These are phyloP conservation scores for Brasenia schreberi DNA, from an alignment of 164 flowering plant genomes.

Conservation along the genomic window DNA sequence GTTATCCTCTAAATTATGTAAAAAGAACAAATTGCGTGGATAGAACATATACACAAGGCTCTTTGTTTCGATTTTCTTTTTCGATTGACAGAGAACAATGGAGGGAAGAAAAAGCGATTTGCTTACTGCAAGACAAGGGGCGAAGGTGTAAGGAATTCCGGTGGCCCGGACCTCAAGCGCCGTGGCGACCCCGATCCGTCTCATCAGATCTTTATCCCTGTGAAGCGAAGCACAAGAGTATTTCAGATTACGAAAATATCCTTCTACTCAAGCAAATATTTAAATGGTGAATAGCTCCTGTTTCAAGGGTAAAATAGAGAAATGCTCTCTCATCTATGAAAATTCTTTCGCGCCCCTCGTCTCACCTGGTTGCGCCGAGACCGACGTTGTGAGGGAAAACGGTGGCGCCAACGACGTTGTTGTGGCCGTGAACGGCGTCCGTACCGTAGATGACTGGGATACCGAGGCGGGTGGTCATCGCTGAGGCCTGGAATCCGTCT, in stretches of 20 bases:
- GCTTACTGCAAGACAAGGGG: constrained; percentile 40
- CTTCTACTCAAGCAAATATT: neutral
- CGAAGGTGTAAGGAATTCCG: constrained; percentile 29
- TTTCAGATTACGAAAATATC: neutral
- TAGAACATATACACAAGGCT: no score
- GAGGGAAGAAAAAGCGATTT: no score
- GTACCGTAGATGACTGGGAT: constrained; percentile 21
- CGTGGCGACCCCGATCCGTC: constrained; percentile 32
- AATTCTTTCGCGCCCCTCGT: neutral
- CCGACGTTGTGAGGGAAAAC: constrained; percentile 27
- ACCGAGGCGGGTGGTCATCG: constrained; percentile 15
- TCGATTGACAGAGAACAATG: neutral
- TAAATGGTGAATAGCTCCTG: no score
- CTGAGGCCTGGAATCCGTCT: constrained; percentile 14
- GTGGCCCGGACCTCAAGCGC: constrained; percentile 32
- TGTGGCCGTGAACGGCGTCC: constrained; percentile 31
- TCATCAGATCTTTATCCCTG: constrained; percentile 27
- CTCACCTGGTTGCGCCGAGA: constrained; percentile 25
- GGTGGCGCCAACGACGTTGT: constrained; percentile 22
- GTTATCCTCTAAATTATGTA: no score
- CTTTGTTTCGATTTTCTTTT: no score
- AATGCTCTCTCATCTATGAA: no score
- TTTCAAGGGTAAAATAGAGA: no score
- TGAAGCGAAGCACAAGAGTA: neutral
- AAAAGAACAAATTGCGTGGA: no score